Evolutionary conservation across 371 early-diverging fungal genomes (phyloP), one percentile per base, ranked within the genome.

Genomic region (Mucor lusitanicus): DNA sequence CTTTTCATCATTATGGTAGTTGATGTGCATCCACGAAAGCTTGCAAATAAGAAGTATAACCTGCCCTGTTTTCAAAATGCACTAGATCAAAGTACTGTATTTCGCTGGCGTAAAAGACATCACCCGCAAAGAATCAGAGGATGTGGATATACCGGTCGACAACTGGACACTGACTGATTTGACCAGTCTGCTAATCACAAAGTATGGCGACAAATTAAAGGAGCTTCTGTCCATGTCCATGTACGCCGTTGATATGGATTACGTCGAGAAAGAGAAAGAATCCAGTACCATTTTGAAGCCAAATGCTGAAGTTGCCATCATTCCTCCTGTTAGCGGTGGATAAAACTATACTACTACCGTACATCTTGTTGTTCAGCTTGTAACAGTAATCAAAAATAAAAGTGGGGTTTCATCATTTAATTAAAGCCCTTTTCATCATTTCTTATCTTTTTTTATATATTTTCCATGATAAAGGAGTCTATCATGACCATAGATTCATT

Each of bases 291-390:
- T 61, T 0, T 58, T 92, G 8, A 76, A 77, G 23, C 78, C 75
- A 8, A 78, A 73, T 27, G 86, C 88, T 61, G 91, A 90, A 65
- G 76, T 92, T 1, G 92, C 87, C 7, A 77, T 93, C 40, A 91
- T 93, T 21, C 91, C 93, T 15, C 92, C 90, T 19, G 93, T 93
- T 15, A 90, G 90, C 68, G 93, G 93, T 27, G 93, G 93, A 39
- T 88, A 70, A 74, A 50, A 50, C 44, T 25, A 48, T 65, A 15
- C 50, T 37, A 37, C 37, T 3, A 6, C 30, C 30, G 2, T n/a
- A n/a, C n/a, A n/a, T n/a, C n/a, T n/a, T n/a, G n/a, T n/a, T n/a
- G n/a, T n/a, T 90, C 92, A 15, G 91, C 37, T 89, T 19, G 91
- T 92, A n/a, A n/a, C n/a, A n/a, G n/a, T n/a, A 15, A 88, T 89